Evolutionary conservation across 2,329 filamentous ascomycete genomes (phyloP).

Genomic region (Taxawa tesnikishii): DNA sequence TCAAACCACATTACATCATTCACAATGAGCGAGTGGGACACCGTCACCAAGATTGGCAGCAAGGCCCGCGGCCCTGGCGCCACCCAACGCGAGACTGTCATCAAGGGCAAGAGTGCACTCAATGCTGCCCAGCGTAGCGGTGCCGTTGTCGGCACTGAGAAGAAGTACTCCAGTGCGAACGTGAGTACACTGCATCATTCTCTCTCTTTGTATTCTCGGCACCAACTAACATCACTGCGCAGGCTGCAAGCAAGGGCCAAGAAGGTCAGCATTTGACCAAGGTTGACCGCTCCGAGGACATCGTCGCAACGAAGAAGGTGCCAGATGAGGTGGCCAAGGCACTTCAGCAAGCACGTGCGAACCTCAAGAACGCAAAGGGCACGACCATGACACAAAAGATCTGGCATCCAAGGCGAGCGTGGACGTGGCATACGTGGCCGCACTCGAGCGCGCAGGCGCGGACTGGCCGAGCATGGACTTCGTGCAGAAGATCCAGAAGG

Average conservation of each 20-base stretch:
- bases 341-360: conserved; percentile 67
- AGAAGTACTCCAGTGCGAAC: conserved; percentile 76
- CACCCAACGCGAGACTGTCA: conserved; percentile 67
- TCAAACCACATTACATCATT: not conserved
- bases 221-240: conserved; percentile 23
- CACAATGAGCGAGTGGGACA: conserved; percentile 63
- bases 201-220: not conserved
- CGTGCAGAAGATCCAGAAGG: conserved; percentile 69
- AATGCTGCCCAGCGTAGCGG: conserved; percentile 84
- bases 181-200: no score
- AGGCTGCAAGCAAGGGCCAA: conserved; percentile 19
- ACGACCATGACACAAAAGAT: conserved; percentile 77
- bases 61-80: conserved; percentile 59
- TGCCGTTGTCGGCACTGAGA: conserved; percentile 69
- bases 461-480: conserved; percentile 78
- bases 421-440: conserved; percentile 64
- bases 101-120: conserved; percentile 70
- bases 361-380: conserved; percentile 66
- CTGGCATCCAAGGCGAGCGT: conserved; percentile 82
- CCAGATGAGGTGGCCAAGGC: conserved; percentile 69
- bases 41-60: conserved; percentile 85
- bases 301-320: conserved; percentile 91
- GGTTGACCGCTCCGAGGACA: conserved; percentile 94
- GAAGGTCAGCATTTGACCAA: conserved; percentile 96
- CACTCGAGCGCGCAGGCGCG: conserved; percentile 70